A percentile compares a stretch with the other conserved stretches of the same genome.
Conservation (phyloP, 345 rosid genomes). For the Clarkia xantiana region DNA sequence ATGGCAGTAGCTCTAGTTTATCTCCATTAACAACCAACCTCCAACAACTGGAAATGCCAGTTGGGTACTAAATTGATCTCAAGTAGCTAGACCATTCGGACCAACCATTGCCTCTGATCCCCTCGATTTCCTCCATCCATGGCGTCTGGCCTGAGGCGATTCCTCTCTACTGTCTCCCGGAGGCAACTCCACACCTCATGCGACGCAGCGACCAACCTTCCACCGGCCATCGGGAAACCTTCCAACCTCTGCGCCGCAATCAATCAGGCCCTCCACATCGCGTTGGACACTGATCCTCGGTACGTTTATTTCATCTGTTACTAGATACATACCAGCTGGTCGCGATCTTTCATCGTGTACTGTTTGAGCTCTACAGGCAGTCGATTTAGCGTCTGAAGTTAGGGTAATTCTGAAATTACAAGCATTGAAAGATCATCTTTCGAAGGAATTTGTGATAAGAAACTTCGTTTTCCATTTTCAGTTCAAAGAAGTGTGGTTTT, state of each 20-base stretch:
- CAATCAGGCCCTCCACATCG: slow-evolving; percentile 43
- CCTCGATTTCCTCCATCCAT: neutral
- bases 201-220: neutral
- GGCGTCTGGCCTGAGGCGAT: slow-evolving; percentile 5
- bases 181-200: neutral
- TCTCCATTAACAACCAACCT: too few species aligned
- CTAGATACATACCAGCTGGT: neutral
- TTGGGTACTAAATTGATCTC: too few species aligned
- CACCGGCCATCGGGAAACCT: neutral
- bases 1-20: too few species aligned
- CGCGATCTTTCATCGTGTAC: neutral
- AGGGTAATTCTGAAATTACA: too few species aligned
- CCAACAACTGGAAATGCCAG: too few species aligned
- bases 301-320: slow-evolving; percentile 1
- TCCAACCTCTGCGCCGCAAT: slow-evolving; percentile 31
- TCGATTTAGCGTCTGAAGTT: too few species aligned
- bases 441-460: too few species aligned
- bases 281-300: slow-evolving; percentile 43
- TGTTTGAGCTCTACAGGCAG: neutral
- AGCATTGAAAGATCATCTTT: too few species aligned
- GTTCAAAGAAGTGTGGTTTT: too few species aligned
- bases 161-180: neutral
- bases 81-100: too few species aligned
- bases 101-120: too few species aligned
- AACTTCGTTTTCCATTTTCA: too few species aligned